Evolutionary conservation across 495 filamentous ascomycete genomes (phyloP).

Genomic region (Neurospora cerealis): DNA sequence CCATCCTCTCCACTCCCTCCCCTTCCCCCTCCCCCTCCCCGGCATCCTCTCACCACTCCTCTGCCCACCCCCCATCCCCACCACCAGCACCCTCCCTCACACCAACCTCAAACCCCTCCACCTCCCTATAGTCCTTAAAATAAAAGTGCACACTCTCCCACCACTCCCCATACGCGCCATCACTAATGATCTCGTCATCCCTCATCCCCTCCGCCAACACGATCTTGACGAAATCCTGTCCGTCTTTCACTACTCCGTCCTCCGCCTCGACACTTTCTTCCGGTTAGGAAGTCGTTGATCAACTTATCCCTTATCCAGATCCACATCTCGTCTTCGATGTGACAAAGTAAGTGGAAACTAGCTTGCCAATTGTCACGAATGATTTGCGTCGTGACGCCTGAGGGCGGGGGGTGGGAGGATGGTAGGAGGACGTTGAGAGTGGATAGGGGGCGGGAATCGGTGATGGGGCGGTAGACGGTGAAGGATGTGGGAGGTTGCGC

Average conservation of each 20-base stretch:
- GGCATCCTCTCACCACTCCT: not conserved
- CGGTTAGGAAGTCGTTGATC: not conserved
- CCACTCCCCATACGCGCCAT: not conserved
- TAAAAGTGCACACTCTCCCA: not conserved
- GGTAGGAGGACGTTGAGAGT: not conserved
- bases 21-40: too few relatives aligned
- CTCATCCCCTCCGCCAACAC: not conserved
- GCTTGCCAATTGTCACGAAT: not conserved
- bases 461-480: not conserved
- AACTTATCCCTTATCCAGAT: accelerated
- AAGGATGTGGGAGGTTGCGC: not conserved
- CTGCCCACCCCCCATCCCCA: not conserved
- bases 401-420: not conserved
- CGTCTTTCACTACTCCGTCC: not conserved
- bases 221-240: not conserved
- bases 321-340: not conserved
- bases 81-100: not conserved
- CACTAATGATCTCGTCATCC: not conserved
- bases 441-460: not conserved
- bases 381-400: not conserved
- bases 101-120: not conserved
- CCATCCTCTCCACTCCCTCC: too few relatives aligned
- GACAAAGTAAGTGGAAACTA: not conserved
- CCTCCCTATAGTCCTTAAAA: not conserved
- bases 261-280: not conserved